Evolutionary conservation across 78 protist species (phyloP).

Genomic region (Capsaspora owczarzaki): DNA sequence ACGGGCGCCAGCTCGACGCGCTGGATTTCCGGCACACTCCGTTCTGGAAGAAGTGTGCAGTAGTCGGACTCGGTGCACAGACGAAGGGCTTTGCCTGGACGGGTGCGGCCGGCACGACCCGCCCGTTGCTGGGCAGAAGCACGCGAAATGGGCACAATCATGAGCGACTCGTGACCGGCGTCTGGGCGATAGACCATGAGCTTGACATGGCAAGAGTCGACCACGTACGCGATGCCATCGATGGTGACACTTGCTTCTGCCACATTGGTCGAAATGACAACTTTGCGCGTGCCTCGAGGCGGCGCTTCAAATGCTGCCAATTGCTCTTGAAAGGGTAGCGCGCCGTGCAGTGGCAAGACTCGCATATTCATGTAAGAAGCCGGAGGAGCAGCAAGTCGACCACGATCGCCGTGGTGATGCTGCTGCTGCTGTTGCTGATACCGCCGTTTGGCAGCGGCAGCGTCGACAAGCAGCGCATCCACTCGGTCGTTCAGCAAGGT

Average conservation of each 20-base stretch:
- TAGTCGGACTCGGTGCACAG: slow-evolving; percentile 10
- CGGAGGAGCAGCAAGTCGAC: not conserved
- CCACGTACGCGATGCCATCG: slow-evolving; percentile 82
- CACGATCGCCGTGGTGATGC: no score
- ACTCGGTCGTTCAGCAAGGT: not conserved
- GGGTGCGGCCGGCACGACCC: slow-evolving; percentile 91
- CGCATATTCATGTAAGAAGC: not conserved
- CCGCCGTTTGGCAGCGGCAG: no score
- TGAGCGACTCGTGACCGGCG: slow-evolving; percentile 79
- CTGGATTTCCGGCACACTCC: slow-evolving; percentile 74
- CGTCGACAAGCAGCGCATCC: no score
- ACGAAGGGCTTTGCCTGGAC: slow-evolving; percentile 53
- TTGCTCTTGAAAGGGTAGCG: slow-evolving; percentile 81
- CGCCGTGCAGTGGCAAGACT: slow-evolving; percentile 87
- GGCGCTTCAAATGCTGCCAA: slow-evolving; percentile 36
- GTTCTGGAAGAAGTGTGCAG: not conserved
- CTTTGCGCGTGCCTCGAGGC: slow-evolving; percentile 54
- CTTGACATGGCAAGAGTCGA: slow-evolving; percentile 89
- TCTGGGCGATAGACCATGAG: slow-evolving; percentile 52
- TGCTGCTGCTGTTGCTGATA: no score
- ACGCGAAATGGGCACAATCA: slow-evolving; percentile 24
- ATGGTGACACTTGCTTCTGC: slow-evolving; percentile 93
- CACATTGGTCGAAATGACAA: slow-evolving; percentile 87
- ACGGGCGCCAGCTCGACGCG: slow-evolving; percentile 48
- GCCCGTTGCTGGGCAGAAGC: slow-evolving; percentile 83